Conservation (phyloP, 164 flowering plant genomes). For the Aristolochia fimbriata region DNA sequence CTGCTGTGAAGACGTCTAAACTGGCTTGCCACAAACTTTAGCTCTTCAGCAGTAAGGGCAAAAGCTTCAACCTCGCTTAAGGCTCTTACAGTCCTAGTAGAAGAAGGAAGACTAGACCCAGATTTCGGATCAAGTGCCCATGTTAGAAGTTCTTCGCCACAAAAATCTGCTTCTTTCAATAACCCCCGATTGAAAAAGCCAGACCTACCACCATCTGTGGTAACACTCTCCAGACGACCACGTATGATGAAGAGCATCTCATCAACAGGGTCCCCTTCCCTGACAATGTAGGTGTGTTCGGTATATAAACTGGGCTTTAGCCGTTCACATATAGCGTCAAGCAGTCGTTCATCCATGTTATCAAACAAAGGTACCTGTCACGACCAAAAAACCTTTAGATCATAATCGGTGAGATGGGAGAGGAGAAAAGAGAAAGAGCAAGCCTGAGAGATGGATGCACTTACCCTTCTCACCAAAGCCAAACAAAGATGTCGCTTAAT, state of each 20-base stretch:
- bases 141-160: slow-evolving; percentile 94
- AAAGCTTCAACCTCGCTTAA: slow-evolving; percentile 82
- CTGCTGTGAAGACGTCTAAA: slow-evolving; percentile 87
- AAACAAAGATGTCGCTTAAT: slow-evolving; percentile 57
- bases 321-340: slow-evolving; percentile 92
- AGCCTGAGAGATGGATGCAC: slow-evolving; percentile 7
- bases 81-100: slow-evolving; percentile 81
- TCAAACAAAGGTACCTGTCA: slow-evolving; percentile 86
- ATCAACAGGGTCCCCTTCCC: slow-evolving; percentile 95
- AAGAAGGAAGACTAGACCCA: slow-evolving; percentile 71
- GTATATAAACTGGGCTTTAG: slow-evolving; percentile 83
- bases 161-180: slow-evolving; percentile 85
- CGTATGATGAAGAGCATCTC: slow-evolving; percentile 94
- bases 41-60: slow-evolving; percentile 74
- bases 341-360: slow-evolving; percentile 81
- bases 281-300: slow-evolving; percentile 60
- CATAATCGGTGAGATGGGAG: background rate
- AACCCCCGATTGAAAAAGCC: slow-evolving; percentile 80
- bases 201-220: slow-evolving; percentile 90
- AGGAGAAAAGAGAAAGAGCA: background rate
- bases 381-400: background rate
- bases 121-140: slow-evolving; percentile 93
- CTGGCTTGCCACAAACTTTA: slow-evolving; percentile 83
- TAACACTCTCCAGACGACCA: slow-evolving; percentile 63
- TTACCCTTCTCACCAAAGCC: slow-evolving; percentile 41